phyloP scores from a whole-genome alignment of 2,329 filamentous ascomycete genomes.

The Exophiala mesophila region DNA sequence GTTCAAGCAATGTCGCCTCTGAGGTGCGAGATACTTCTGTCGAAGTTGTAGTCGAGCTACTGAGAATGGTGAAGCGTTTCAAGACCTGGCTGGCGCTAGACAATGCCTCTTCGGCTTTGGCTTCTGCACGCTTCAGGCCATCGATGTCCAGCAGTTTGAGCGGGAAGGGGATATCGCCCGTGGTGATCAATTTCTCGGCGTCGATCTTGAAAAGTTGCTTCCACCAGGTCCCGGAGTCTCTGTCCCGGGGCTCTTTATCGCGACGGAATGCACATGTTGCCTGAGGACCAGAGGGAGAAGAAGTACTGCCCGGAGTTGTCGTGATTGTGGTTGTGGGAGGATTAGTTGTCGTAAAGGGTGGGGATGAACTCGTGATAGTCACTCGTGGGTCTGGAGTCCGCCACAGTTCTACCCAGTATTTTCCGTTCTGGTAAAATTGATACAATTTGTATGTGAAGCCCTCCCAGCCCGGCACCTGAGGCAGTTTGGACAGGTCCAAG shows the following conservation, averaged over 20 bases:
- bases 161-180: neutral
- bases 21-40: too few relatives aligned
- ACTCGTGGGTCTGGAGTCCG: neutral
- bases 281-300: too few relatives aligned
- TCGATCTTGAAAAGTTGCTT: too few relatives aligned
- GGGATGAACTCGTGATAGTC: too few relatives aligned
- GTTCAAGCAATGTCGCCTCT: too few relatives aligned
- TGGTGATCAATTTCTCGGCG: neutral
- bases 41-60: neutral
- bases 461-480: neutral
- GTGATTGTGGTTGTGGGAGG: too few relatives aligned
- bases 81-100: neutral
- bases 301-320: too few relatives aligned
- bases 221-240: too few relatives aligned
- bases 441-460: neutral
- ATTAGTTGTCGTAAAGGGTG: too few relatives aligned
- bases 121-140: neutral
- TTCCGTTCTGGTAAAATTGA: neutral
- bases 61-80: neutral
- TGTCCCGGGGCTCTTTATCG: too few relatives aligned
- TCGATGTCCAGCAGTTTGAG: neutral
- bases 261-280: too few relatives aligned
- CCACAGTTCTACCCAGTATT: neutral
- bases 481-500: neutral
- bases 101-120: neutral